Conservation (phyloP, 1,284 basidiomycete species). For the Apiotrichum laibachii region DNA sequence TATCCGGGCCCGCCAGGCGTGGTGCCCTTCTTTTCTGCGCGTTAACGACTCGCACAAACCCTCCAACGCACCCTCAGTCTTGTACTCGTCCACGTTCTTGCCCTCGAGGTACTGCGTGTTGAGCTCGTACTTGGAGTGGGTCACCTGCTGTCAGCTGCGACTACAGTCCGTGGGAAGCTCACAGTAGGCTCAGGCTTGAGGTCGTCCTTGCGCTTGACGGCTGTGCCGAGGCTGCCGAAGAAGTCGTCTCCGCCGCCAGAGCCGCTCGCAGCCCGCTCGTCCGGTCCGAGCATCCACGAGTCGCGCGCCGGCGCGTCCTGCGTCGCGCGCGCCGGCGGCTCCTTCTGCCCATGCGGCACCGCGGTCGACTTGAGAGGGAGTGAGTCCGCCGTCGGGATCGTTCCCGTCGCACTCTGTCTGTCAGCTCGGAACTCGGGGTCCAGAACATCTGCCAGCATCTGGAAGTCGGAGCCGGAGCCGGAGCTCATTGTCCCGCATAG, state of each 20-base stretch:
- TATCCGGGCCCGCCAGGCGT: slow-evolving; percentile 86
- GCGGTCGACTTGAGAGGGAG: slow-evolving; percentile 62
- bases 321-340: slow-evolving; percentile 13
- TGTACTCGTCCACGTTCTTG: slow-evolving; percentile 60
- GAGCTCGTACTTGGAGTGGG: slow-evolving; percentile 62
- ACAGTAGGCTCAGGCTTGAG: slow-evolving; percentile 61
- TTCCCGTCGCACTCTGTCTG: slow-evolving; percentile 14
- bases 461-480: too few relatives aligned
- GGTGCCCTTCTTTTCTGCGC: slow-evolving; percentile 52
- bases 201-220: slow-evolving; percentile 65
- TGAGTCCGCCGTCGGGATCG: slow-evolving; percentile 73
- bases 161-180: neutral
- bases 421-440: too few relatives aligned
- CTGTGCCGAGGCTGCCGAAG: slow-evolving; percentile 77
- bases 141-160: slow-evolving; percentile 5
- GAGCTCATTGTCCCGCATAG: too few relatives aligned
- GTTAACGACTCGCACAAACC: slow-evolving; percentile 2
- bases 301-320: slow-evolving; percentile 58
- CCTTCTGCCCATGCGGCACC: neutral
- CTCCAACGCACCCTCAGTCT: slow-evolving; percentile 51
- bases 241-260: slow-evolving; percentile 59
- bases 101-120: slow-evolving; percentile 71
- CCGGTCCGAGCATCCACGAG: slow-evolving; percentile 81
- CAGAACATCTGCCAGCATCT: too few relatives aligned
- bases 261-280: neutral